Base-by-base conservation (phyloP, 2,329 filamentous ascomycete genomes). In the Colletotrichum endophyticum region DNA sequence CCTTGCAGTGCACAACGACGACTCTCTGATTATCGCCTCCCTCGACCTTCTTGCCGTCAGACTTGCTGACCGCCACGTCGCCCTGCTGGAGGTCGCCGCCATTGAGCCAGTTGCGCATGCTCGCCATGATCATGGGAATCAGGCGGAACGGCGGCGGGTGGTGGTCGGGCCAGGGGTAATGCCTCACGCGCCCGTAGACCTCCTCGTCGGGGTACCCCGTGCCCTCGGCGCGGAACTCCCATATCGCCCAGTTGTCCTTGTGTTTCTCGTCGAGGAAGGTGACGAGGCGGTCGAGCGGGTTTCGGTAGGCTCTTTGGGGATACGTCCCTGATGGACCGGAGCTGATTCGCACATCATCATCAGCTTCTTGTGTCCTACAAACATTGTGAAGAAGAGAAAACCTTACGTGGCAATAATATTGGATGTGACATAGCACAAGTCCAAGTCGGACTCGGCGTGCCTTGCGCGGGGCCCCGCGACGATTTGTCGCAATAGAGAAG, bases 111-210 rank as follows among this genome's bases (percentile, higher is more conserved):
- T 96, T 95, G 76, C 95, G 91, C 96, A 99, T 99, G 81, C 94
- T 95, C 1, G 93, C 96, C 90, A 98, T 93, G 77, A 98, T 96
- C 85, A 95, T 89, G 1, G 96, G 96, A 44, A 99, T 93, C 25
- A 99, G 88, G 27, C 92, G 90, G 81, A 99, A 99, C 0, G 97
- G 97, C 69, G 97, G 97, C 5, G 97, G 97, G 83, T 99, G 97
- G 83, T 99, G 97, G 83, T 99, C 97, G 0, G 97, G 97, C 92
- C 95, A 99, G 1, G 97, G 97, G 82, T 96, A 99, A 85, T 99
- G 97, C 78, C 94, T 92, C 78, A 99, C 93, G 5, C 96, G 91
- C 39, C 92, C 90, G 83, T 98, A 95, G 2, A 99, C 96, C 74
- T 96, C 95, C 22, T 93, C 91, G 82, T 99, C 97, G 0, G 96